phyloP scores from a whole-genome alignment of 2,329 filamentous ascomycete species.

The Coleophoma eucalyptorum region DNA sequence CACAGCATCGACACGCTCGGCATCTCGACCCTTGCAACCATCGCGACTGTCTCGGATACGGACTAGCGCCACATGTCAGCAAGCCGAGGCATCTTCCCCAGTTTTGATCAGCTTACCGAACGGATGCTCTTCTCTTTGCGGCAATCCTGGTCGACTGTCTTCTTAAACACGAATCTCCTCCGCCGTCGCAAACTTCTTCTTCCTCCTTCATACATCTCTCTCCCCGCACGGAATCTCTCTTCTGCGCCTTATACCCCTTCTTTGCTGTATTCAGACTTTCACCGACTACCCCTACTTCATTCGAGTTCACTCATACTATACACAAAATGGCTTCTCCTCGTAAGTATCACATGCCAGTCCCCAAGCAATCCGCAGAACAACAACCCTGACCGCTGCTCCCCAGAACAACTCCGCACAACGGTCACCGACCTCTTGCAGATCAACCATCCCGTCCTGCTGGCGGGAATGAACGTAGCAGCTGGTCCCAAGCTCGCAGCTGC shows the following conservation, averaged over 20 bases:
- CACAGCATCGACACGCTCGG: too few relatives aligned
- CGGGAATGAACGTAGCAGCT: conserved; percentile 98
- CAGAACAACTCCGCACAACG: conserved; percentile 86
- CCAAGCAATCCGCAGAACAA: neutral
- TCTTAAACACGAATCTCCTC: neutral
- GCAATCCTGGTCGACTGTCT: neutral
- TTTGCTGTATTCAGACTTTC: neutral
- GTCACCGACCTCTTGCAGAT: conserved; percentile 97
- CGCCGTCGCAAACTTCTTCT: conserved; percentile 1
- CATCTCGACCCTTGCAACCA: too few relatives aligned
- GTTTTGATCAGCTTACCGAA: neutral
- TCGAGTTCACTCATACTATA: neutral
- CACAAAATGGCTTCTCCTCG: conserved; percentile 73
- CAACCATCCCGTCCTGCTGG: conserved; percentile 92
- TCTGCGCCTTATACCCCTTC: neutral
- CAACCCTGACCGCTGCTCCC: conserved; percentile 16
- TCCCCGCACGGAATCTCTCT: neutral
- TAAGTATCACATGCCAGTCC: conserved; percentile 42
- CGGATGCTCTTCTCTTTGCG: neutral
- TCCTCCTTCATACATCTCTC: neutral
- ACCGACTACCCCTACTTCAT: neutral
- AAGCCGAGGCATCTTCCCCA: conserved; percentile 27
- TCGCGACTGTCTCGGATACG: neutral
- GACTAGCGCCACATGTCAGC: neutral
- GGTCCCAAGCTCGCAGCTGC: conserved; percentile 94